Conservation (phyloP, 139 green algal genomes). For the Penium margaritaceum region DNA sequence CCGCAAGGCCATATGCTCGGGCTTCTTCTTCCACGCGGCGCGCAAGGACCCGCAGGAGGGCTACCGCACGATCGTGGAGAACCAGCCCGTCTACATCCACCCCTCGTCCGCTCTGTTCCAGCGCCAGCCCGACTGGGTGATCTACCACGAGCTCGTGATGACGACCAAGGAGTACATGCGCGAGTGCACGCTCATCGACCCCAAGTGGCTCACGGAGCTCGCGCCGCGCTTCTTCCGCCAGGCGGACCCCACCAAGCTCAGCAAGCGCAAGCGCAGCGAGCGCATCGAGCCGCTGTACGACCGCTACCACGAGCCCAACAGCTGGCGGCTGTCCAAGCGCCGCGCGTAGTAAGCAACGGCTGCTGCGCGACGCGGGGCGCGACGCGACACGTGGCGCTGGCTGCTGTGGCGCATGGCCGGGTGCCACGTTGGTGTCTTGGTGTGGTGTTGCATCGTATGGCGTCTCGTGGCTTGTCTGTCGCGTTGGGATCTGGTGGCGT, state of each 20-base stretch:
- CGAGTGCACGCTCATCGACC: constrained; percentile 81
- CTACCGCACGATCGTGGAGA: constrained; percentile 81
- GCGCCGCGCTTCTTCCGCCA: constrained; percentile 91
- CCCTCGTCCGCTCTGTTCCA: constrained; percentile 57
- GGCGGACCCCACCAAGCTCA: constrained; percentile 81
- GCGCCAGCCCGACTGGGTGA: constrained; percentile 75
- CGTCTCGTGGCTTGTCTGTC: no score
- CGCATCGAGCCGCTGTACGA: constrained; percentile 94
- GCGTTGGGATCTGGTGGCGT: no score
- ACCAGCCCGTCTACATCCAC: constrained; percentile 57
- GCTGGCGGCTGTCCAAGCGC: constrained; percentile 40
- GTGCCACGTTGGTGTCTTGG: no score
- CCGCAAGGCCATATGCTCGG: constrained; percentile 59
- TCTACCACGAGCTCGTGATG: constrained; percentile 73
- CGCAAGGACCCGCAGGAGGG: constrained; percentile 70
- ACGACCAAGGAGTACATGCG: constrained; percentile 59
- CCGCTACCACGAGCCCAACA: constrained; percentile 73
- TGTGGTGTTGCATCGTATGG: no score
- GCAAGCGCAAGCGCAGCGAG: constrained; percentile 82
- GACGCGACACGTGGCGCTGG: no score
- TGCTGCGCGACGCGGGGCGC: no score
- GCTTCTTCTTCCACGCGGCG: constrained; percentile 64
- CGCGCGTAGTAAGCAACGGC: constrained; percentile 31
- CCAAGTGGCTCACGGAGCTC: constrained; percentile 92
- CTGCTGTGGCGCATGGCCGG: no score